A percentile compares a stretch with the other conserved stretches of the same genome.
phyloP scores from a whole-genome alignment of 1,284 basidiomycete genomes.

The Volvariella surrecta region DNA sequence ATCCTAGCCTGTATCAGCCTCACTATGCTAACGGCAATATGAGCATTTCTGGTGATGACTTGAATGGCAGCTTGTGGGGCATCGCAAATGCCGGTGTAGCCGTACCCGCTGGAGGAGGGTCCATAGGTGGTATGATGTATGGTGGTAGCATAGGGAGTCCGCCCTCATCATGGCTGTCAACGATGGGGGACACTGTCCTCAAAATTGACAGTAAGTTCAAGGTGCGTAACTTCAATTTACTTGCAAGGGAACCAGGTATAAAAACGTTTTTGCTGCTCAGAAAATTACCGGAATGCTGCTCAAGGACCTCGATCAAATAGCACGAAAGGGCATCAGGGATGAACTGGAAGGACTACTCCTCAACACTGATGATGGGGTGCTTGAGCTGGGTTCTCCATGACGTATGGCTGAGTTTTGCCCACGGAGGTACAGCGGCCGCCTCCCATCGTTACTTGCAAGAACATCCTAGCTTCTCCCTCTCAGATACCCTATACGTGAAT shows the following conservation, averaged over 20 bases:
- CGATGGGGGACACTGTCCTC: slow-evolving; percentile 61
- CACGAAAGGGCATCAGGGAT: slow-evolving; percentile 70
- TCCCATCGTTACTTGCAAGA: too few relatives aligned
- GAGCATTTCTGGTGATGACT: slow-evolving; percentile 19
- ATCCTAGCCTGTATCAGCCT: slow-evolving; percentile 16
- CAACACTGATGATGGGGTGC: too few relatives aligned
- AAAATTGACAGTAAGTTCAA: slow-evolving; percentile 81
- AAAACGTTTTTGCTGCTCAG: slow-evolving; percentile 27
- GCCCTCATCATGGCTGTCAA: slow-evolving; percentile 49
- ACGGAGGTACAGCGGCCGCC: too few relatives aligned
- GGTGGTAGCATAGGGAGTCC: slow-evolving; percentile 37
- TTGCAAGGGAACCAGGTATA: too few relatives aligned
- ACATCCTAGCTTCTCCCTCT: too few relatives aligned
- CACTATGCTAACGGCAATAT: slow-evolving; percentile 10
- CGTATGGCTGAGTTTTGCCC: too few relatives aligned
- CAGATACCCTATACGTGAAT: too few relatives aligned
- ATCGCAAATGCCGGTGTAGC: slow-evolving; percentile 47
- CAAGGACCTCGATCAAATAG: slow-evolving; percentile 78
- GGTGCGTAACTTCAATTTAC: slow-evolving; percentile 30
- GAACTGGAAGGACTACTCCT: slow-evolving; percentile 27
- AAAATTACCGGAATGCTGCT: slow-evolving; percentile 70
- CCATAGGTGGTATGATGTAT: slow-evolving; percentile 20
- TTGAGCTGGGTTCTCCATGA: too few relatives aligned
- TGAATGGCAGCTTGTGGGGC: slow-evolving; percentile 54
- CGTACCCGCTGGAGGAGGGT: slow-evolving; percentile 11